Conservation (phyloP, 2,329 filamentous ascomycete species). For the Macroventuria anomochaeta region DNA sequence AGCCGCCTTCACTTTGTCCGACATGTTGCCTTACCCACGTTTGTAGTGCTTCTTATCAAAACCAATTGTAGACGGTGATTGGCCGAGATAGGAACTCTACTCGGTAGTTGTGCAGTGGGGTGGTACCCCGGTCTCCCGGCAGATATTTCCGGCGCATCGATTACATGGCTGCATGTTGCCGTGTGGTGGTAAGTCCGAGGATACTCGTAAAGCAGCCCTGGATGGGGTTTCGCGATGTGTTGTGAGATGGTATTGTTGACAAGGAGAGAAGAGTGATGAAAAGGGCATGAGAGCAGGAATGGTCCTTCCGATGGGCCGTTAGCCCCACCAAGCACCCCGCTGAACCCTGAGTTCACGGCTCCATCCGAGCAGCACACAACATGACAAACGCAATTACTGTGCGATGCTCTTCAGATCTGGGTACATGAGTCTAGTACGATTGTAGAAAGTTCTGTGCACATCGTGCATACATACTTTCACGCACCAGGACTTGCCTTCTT, state of each 20-base stretch:
- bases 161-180: not conserved
- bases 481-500: not conserved
- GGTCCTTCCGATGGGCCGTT: constrained; percentile 4
- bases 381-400: constrained; percentile 5
- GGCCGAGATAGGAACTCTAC: constrained; percentile 27
- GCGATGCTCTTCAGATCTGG: not conserved
- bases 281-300: not conserved
- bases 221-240: too few species aligned
- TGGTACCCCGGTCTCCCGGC: constrained; percentile 1
- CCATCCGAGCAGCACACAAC: not conserved
- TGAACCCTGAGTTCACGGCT: constrained; percentile 1
- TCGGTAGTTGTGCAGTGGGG: constrained; percentile 22
- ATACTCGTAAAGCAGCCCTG: not conserved
- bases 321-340: constrained; percentile 12
- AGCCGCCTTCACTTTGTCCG: constrained; percentile 2
- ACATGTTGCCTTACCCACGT: constrained; percentile 5
- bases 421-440: not conserved
- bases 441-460: not conserved
- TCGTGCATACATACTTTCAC: not conserved
- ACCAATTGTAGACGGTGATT: constrained; percentile 18
- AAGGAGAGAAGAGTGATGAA: too few species aligned
- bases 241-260: not conserved
- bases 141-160: not conserved
- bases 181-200: not conserved
- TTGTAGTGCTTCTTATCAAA: constrained; percentile 29